Conservation (phyloP, 1,284 basidiomycete species). For the Trichosporon asahii region DNA sequence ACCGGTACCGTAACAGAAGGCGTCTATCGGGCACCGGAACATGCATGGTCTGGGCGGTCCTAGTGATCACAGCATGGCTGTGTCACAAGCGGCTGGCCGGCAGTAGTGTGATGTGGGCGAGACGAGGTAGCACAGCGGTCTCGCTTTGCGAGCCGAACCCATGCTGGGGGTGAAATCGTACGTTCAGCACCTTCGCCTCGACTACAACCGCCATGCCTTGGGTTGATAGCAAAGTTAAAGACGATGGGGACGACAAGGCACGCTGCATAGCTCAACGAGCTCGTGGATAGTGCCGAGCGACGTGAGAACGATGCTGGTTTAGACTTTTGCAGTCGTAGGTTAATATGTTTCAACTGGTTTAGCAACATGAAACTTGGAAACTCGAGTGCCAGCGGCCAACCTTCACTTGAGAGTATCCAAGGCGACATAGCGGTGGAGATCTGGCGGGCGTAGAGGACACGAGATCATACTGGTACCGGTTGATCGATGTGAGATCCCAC, state of each 20-base stretch:
- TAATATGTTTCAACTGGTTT: conserved; percentile 9
- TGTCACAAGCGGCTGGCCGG: not conserved
- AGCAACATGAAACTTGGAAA: conserved; percentile 10
- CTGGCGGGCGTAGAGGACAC: not conserved
- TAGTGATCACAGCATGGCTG: not conserved
- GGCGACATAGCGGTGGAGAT: not conserved
- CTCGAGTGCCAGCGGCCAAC: not conserved
- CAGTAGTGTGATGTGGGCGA: too few relatives aligned
- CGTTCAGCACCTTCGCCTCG: not conserved
- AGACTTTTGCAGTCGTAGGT: conserved; percentile 9
- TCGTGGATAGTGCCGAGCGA: not conserved
- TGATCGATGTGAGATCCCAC: not conserved
- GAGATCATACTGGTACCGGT: not conserved
- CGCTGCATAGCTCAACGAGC: not conserved
- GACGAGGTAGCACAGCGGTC: too few relatives aligned
- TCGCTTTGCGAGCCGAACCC: not conserved
- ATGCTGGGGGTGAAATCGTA: not conserved
- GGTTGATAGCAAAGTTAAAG: not conserved
- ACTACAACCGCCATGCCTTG: not conserved
- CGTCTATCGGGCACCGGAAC: not conserved
- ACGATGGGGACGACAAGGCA: not conserved
- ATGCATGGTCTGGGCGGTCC: not conserved
- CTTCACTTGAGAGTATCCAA: conserved; percentile 2
- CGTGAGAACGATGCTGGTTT: not conserved
- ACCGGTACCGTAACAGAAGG: not conserved